Percentiles rank a stretch among this genome's conserved stretches.
Evolutionary conservation across 2,329 filamentous ascomycete genomes (phyloP).

Genomic region (Fusarium oxysporum): DNA sequence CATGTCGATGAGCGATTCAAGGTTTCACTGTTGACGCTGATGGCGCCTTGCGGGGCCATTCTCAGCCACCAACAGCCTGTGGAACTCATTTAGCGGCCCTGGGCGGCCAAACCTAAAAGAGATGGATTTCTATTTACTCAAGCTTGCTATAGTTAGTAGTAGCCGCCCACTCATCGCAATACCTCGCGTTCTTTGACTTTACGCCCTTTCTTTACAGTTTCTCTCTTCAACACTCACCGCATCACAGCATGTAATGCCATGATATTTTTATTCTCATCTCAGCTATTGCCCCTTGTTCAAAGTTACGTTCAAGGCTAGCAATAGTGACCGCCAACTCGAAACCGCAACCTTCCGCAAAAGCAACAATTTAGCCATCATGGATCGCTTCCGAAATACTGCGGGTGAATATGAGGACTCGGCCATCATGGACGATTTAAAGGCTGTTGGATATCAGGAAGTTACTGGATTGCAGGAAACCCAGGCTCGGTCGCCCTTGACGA

Average conservation of each 20-base stretch:
- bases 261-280: conserved; percentile 4
- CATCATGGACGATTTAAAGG: conserved; percentile 48
- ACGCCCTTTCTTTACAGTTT: conserved; percentile 23
- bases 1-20: not conserved
- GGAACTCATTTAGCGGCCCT: conserved; percentile 28
- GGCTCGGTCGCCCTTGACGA: conserved; percentile 58
- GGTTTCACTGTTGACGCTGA: conserved; percentile 20
- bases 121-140: conserved; percentile 36
- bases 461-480: conserved; percentile 21
- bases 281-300: conserved; percentile 38
- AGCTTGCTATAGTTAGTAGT: not conserved
- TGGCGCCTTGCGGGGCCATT: conserved; percentile 17
- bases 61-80: conserved; percentile 29
- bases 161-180: conserved; percentile 36
- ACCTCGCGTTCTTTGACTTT: conserved; percentile 33
- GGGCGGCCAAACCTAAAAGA: conserved; percentile 33
- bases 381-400: conserved; percentile 31
- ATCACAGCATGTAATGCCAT: conserved; percentile 35
- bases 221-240: not conserved
- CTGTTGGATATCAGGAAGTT: conserved; percentile 28
- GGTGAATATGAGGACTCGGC: conserved; percentile 49
- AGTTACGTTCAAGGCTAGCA: conserved; percentile 32
- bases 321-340: conserved; percentile 3
- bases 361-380: conserved; percentile 28
- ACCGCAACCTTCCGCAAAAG: conserved; percentile 5